These are phyloP conservation scores for Cryptosporidium felis DNA, from an alignment of 169 alveolate species.

Conservation along the genomic window DNA sequence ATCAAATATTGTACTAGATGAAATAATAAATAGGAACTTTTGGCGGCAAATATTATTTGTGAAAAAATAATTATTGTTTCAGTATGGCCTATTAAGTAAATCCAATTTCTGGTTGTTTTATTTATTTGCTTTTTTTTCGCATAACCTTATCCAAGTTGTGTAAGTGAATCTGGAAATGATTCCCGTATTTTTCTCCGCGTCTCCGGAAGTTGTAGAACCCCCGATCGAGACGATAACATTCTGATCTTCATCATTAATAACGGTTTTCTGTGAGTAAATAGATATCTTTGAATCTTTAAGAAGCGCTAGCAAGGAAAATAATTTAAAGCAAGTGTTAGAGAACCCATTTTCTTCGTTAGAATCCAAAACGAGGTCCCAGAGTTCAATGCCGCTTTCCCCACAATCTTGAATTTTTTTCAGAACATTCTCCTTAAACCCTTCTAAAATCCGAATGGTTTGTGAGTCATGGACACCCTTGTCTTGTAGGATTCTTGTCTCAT, in stretches of 20 bases:
- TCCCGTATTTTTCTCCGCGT: constrained; percentile 45
- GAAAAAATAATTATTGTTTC: too few species aligned
- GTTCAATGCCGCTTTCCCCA: constrained; percentile 1
- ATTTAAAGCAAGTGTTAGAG: constrained; percentile 32
- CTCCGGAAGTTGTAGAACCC: background rate
- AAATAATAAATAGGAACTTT: too few species aligned
- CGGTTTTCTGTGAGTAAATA: constrained; percentile 1
- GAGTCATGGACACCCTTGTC: background rate
- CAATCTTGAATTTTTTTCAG: background rate
- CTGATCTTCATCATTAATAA: background rate
- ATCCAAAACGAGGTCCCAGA: constrained; percentile 65
- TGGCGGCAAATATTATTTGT: too few species aligned
- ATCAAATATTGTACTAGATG: too few species aligned
- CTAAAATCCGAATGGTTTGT: background rate
- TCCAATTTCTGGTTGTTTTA: too few species aligned
- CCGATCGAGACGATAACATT: background rate
- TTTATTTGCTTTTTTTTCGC: background rate
- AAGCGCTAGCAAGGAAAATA: constrained; percentile 28
- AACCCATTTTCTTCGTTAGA: constrained; percentile 28
- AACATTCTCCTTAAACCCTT: background rate
- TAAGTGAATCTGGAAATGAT: constrained; percentile 47
- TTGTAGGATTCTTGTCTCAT: constrained; percentile 4
- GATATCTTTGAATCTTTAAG: constrained; percentile 15
- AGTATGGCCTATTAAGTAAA: too few species aligned
- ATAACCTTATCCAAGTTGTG: background rate